A percentile compares a stretch with the other conserved stretches of the same genome.
phyloP scores from a whole-genome alignment of 2,329 filamentous ascomycete genomes.

The Monilinia laxa region DNA sequence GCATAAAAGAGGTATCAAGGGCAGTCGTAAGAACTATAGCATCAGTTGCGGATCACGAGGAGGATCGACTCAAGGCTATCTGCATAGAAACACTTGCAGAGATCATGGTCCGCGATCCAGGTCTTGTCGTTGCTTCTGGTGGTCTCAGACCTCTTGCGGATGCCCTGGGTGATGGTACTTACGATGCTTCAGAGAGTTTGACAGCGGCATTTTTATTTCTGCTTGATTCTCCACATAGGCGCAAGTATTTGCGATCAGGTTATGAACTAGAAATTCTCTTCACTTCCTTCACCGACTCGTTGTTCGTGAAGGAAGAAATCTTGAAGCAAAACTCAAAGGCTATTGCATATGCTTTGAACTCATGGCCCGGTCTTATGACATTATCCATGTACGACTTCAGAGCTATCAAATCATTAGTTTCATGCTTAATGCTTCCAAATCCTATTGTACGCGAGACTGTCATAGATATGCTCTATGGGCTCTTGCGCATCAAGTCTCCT shows the following conservation, averaged over 20 bases:
- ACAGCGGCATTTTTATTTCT: constrained; percentile 86
- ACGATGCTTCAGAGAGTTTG: constrained; percentile 88
- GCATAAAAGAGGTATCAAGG: constrained; percentile 81
- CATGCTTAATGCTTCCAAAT: constrained; percentile 60
- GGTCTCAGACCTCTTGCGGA: constrained; percentile 88
- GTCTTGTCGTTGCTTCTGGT: constrained; percentile 76
- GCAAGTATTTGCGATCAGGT: constrained; percentile 81
- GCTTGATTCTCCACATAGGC: constrained; percentile 76
- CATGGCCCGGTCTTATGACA: constrained; percentile 88
- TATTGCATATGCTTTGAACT: constrained; percentile 87
- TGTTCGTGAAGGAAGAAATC: constrained; percentile 56
- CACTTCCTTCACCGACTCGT: constrained; percentile 86
- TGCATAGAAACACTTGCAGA: constrained; percentile 92
- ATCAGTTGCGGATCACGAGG: constrained; percentile 77
- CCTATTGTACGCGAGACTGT: constrained; percentile 68
- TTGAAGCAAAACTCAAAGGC: constrained; percentile 87
- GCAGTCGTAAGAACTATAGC: constrained; percentile 87
- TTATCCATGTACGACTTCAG: constrained; percentile 86
- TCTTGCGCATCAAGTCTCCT: constrained; percentile 85
- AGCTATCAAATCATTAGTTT: constrained; percentile 74
- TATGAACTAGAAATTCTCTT: constrained; percentile 89
- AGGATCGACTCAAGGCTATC: constrained; percentile 75
- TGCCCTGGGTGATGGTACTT: constrained; percentile 83
- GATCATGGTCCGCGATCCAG: constrained; percentile 82
- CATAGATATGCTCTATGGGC: constrained; percentile 78